A percentile compares a stretch with the other conserved stretches of the same genome.
Conservation (phyloP, 371 early-diverging fungal species). For the Rhizopus arrhizus region DNA sequence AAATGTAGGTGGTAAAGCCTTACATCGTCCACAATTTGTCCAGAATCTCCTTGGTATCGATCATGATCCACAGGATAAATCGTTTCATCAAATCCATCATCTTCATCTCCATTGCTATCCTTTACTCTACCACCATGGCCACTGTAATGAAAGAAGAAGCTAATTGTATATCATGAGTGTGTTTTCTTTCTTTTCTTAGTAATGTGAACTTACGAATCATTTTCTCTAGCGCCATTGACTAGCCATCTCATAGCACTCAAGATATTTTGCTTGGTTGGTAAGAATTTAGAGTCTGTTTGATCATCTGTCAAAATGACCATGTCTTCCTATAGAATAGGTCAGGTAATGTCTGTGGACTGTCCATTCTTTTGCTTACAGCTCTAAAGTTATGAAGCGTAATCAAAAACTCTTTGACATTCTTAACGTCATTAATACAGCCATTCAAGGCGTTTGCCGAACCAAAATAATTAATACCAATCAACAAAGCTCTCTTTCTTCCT, state of each 20-base stretch:
- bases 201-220: constrained; percentile 69
- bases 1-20: not conserved
- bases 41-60: constrained; percentile 46
- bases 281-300: constrained; percentile 61
- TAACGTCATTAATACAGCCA: constrained; percentile 93
- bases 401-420: constrained; percentile 80
- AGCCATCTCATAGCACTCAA: constrained; percentile 89
- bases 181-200: not conserved
- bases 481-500: constrained; percentile 77
- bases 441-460: constrained; percentile 65
- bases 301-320: constrained; percentile 91
- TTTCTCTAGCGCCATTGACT: constrained; percentile 74
- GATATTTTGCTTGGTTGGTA: constrained; percentile 87
- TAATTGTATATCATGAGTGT: constrained; percentile 12
- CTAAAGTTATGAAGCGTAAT: constrained; percentile 65
- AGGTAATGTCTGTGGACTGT: too few relatives aligned
- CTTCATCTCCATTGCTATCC: constrained; percentile 83
- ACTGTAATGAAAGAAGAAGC: constrained; percentile 86
- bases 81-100: constrained; percentile 73
- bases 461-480: constrained; percentile 93
- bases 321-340: constrained; percentile 42
- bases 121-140: constrained; percentile 84
- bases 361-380: constrained; percentile 27
- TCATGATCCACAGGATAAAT: constrained; percentile 84
- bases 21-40: constrained; percentile 84